Evolutionary conservation across 768 basidiomycete genomes (phyloP).

Genomic region (Lentinula sp.): DNA sequence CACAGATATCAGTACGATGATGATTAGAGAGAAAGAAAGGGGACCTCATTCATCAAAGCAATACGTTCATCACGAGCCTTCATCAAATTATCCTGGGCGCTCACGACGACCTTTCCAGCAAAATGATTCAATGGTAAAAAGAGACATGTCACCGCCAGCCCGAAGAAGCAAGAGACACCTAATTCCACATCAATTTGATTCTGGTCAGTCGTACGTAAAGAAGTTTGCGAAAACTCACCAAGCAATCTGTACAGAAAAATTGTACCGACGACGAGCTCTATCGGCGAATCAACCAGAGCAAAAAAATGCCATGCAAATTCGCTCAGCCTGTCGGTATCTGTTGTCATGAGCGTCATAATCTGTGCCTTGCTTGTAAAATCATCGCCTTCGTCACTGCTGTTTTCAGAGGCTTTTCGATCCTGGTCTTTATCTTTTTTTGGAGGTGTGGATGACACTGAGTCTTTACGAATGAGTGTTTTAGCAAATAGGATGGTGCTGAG

Average conservation of each 20-base stretch:
- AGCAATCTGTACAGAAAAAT: slow-evolving; percentile 74
- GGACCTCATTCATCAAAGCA: slow-evolving; percentile 77
- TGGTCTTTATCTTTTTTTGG: slow-evolving; percentile 13
- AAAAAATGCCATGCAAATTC: slow-evolving; percentile 81
- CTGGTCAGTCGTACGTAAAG: background rate
- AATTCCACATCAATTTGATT: background rate
- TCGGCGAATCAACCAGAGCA: slow-evolving; percentile 70
- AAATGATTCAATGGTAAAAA: slow-evolving; percentile 78
- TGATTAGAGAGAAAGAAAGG: slow-evolving; percentile 1
- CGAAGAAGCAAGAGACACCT: slow-evolving; percentile 70
- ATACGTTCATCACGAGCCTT: slow-evolving; percentile 89
- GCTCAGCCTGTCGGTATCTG: slow-evolving; percentile 85
- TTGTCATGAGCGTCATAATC: slow-evolving; percentile 95
- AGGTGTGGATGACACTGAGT: slow-evolving; percentile 60
- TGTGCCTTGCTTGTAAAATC: slow-evolving; percentile 67
- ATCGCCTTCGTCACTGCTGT: slow-evolving; percentile 39
- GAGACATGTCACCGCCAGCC: slow-evolving; percentile 68
- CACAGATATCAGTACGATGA: background rate
- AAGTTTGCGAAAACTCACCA: slow-evolving; percentile 32
- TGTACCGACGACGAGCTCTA: slow-evolving; percentile 72
- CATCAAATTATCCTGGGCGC: slow-evolving; percentile 83
- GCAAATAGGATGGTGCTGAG: slow-evolving; percentile 81
- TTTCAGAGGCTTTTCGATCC: slow-evolving; percentile 11
- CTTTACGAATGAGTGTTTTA: slow-evolving; percentile 84
- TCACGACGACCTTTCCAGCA: slow-evolving; percentile 73